Percentiles rank a stretch among this genome's conserved stretches.
Conservation (phyloP, 2,329 filamentous ascomycete genomes). For the Myriosclerotinia curreyana region DNA sequence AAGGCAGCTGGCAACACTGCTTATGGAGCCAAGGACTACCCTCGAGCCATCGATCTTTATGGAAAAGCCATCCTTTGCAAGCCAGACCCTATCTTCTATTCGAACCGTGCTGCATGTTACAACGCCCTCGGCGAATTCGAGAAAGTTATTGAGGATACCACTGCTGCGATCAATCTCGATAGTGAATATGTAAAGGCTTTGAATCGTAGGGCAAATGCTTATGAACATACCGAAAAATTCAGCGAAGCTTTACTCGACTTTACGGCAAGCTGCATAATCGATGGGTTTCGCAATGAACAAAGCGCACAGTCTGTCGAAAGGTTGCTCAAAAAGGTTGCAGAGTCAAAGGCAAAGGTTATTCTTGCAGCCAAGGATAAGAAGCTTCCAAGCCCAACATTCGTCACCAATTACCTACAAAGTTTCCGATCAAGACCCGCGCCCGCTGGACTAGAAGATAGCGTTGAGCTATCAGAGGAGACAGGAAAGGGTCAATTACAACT, state of each 20-base stretch:
- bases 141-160: constrained; percentile 95
- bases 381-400: constrained; percentile 92
- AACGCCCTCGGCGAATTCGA: constrained; percentile 92
- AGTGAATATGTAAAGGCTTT: constrained; percentile 96
- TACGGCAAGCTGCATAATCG: constrained; percentile 98
- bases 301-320: constrained; percentile 89
- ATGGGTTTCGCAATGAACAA: constrained; percentile 88
- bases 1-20: constrained; percentile 97
- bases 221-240: constrained; percentile 87
- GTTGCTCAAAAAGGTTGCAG: constrained; percentile 93
- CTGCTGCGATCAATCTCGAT: constrained; percentile 88
- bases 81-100: constrained; percentile 97
- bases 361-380: constrained; percentile 75
- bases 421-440: constrained; percentile 84
- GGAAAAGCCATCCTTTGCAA: constrained; percentile 95
- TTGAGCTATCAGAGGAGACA: constrained; percentile 72
- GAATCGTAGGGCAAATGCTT: constrained; percentile 93
- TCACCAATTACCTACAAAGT: constrained; percentile 98
- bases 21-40: constrained; percentile 91
- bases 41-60: constrained; percentile 90
- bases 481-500: constrained; percentile 84
- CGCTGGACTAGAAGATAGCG: constrained; percentile 74
- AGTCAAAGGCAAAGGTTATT: constrained; percentile 89
- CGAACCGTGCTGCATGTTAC: constrained; percentile 95
- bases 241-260: constrained; percentile 96